These are phyloP conservation scores for Climacium dendroides DNA, from an alignment of 225 moss, liverwort and hornwort genomes.

Conservation along the genomic window DNA sequence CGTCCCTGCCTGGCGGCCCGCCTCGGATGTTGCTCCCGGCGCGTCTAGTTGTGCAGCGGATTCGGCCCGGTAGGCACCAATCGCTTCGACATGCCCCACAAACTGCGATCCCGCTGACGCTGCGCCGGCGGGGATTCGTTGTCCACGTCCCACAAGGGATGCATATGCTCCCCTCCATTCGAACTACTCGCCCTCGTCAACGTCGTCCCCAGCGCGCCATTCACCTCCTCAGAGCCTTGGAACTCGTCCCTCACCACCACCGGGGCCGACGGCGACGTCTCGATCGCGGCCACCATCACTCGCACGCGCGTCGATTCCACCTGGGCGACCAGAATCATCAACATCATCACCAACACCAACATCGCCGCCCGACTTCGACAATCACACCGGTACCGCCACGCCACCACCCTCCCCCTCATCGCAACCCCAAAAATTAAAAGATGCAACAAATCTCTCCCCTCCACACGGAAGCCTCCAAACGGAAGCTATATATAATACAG, in stretches of 20 bases:
- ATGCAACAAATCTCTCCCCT: neutral
- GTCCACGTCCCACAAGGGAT: conserved; percentile 2
- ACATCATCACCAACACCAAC: neutral
- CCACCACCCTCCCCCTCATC: neutral
- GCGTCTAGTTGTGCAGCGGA: conserved; percentile 27
- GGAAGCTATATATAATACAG: neutral
- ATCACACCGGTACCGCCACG: neutral
- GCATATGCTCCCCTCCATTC: neutral
- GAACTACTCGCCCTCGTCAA: neutral
- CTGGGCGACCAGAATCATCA: neutral
- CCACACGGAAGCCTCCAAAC: neutral
- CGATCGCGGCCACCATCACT: neutral
- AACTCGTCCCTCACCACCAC: neutral
- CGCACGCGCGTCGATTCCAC: conserved; percentile 18
- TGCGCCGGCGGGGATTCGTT: conserved; percentile 36
- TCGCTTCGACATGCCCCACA: conserved; percentile 53
- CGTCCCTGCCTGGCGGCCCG: neutral
- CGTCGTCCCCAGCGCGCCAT: neutral
- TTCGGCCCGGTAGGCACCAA: conserved; percentile 43
- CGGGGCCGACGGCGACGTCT: neutral
- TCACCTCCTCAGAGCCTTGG: neutral
- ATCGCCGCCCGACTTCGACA: neutral
- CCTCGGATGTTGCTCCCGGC: conserved; percentile 18
- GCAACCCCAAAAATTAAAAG: neutral
- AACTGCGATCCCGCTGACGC: conserved; percentile 15